Conservation (phyloP, 1,139 yeast species). For the Suhomyces bokatorum region DNA sequence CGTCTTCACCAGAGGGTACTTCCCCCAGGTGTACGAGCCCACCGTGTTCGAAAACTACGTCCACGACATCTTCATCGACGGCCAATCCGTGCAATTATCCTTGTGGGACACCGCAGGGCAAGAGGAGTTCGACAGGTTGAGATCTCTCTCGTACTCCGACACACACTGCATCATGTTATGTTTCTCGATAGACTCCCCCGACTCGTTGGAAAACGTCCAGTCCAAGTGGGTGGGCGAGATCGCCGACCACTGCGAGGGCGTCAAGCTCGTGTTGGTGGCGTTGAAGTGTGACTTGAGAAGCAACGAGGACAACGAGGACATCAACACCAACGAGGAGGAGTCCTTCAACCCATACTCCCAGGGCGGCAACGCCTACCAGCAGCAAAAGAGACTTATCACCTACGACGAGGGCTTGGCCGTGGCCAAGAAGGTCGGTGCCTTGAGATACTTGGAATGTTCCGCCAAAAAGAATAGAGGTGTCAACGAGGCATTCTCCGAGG, state of each 20-base stretch:
- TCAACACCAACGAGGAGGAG: conserved; percentile 31
- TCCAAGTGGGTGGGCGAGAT: conserved; percentile 94
- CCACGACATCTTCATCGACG: conserved; percentile 95
- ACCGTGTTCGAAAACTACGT: conserved; percentile 97
- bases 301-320: conserved; percentile 33
- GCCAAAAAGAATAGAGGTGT: conserved; percentile 95
- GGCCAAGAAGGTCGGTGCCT: conserved; percentile 83
- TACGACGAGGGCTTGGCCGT: conserved; percentile 83
- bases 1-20: conserved; percentile 95
- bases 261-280: conserved; percentile 89
- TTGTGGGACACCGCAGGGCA: conserved; percentile 99
- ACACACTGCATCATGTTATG: conserved; percentile 97
- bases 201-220: conserved; percentile 92
- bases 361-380: conserved; percentile 37
- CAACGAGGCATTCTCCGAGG: conserved; percentile 95
- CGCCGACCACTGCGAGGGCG: conserved; percentile 96
- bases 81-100: conserved; percentile 87
- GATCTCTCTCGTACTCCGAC: conserved; percentile 88
- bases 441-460: conserved; percentile 87
- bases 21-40: conserved; percentile 98
- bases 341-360: conserved; percentile 36
- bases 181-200: conserved; percentile 91
- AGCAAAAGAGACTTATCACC: conserved; percentile 58
- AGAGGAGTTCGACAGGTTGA: conserved; percentile 92
- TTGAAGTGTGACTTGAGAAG: conserved; percentile 89